Conservation (phyloP, 257 asterid species). For the Salvia miltiorrhiza region DNA sequence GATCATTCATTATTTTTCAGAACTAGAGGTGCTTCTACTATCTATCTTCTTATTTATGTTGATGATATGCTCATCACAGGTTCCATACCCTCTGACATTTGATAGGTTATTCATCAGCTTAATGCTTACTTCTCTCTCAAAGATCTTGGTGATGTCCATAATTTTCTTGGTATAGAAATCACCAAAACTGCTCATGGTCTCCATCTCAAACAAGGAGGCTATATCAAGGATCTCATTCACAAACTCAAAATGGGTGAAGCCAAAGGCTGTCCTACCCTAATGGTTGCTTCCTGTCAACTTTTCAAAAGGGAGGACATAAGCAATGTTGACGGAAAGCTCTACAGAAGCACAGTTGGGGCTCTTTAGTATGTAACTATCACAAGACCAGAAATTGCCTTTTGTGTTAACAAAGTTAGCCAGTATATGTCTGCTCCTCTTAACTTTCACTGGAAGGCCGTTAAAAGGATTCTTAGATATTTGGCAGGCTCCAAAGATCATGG, state of each 20-base stretch:
- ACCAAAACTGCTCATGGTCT: neutral
- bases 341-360: too few relatives aligned
- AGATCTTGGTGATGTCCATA: neutral
- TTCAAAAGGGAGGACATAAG: too few relatives aligned
- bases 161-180: neutral
- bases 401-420: too few relatives aligned
- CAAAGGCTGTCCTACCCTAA: neutral
- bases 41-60: neutral
- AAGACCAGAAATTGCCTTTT: too few relatives aligned
- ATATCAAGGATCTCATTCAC: neutral
- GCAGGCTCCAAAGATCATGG: neutral
- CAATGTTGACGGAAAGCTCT: too few relatives aligned
- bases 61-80: neutral
- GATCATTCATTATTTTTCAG: neutral
- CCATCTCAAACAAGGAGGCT: neutral
- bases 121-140: neutral
- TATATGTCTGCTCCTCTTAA: too few relatives aligned
- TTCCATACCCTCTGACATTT: neutral
- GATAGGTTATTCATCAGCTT: neutral
- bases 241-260: neutral
- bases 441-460: neutral
- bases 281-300: neutral
- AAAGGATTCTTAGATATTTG: neutral
- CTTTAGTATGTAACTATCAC: too few relatives aligned
- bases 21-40: accelerated